Base-by-base conservation (phyloP, 345 rosid species). In the Acer campestre region DNA sequence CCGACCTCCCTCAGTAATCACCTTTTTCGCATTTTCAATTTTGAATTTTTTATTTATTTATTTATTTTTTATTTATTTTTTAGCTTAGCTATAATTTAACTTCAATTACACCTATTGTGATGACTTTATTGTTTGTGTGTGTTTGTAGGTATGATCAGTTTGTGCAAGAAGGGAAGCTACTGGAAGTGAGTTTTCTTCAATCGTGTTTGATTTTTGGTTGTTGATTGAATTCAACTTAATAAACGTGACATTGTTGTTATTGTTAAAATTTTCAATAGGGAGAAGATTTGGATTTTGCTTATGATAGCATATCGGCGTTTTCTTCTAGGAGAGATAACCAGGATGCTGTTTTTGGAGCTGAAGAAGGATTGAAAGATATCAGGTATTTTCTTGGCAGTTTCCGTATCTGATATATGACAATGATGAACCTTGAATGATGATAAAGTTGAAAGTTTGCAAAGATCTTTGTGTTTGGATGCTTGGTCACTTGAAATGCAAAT, bases 271-370 rank as follows among this genome's bases (percentile, higher is more conserved):
- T 2, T 56, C 42, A 62, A 69, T 75, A 96, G 98, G 97, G 99
- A 6, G 97, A 90, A 63, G 99, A 96, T 81, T 87, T 96, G 83
- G 99, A 96, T 67, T 93, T 84, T 75, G 99, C 99, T 51, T 96
- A 84, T 80, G 99, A 90, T 82, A 96, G 98, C 83, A 94, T 96
- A 77, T 96, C 98, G 10, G 97, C 97, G 20, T 96, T 96, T 83
- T 92, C 98, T 17, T 87, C 94, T 2, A 80, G 97, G 82, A 88
- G 91, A 78, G 97, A 92, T 80, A 83, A 94, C 68, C 97, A 94
- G 84, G 99, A 94, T 84, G 97, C 94, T 0, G 97, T 94, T 74
- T 96, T 96, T 73, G 98, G 99, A 58, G 89, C 98, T 1, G 97
- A 92, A 85, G 99, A 92, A 87, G 89, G 93, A 67, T 55, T 89